Evolutionary conservation across 371 early-diverging fungal species (phyloP), one percentile per base, ranked within the genome.

Genomic region (Mucor sp.): DNA sequence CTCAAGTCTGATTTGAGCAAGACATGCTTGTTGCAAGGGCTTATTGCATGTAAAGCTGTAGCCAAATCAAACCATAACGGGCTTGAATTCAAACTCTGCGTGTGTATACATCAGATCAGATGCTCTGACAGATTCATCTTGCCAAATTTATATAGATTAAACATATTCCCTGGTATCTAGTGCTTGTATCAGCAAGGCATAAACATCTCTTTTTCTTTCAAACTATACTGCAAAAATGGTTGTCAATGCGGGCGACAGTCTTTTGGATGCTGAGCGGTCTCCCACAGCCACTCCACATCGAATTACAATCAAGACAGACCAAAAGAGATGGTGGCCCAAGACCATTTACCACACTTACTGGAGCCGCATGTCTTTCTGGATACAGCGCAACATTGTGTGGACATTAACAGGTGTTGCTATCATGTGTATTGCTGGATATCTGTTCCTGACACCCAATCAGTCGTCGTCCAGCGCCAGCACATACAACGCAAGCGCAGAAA

Each of bases 291-390:
- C 23, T 50, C 50, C 50, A 7, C 23, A 50, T 50, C 50, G 50
- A 12, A 62, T 62, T 1, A 41, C 47, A 11, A 62, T 62, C 21
- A 62, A 62, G 33, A 47, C 62, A 32, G 50, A 62, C 48, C 62
- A 59, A 39, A 25, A n/a, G 4, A 50, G 50, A 23, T 50, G 50
- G 50, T 23, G 50, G 23, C 50, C 23, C 12, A 50, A 50, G 23
- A 58, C 44, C 15, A 30, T 58, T 25, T 48, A 59, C 8, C 39
- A 66, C 19, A 64, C 55, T 14, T 53, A 53, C 14, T 48, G 66
- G 59, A 59, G 59, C n/a, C 59, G 50, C 27, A 25, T 60, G 6
- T 30, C 15, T 14, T 66, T 37, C 19, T 66, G 60, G 59, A 28
- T 60, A 50, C 30, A 37, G 11, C 59, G 60, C 27, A 59, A 66